Evolutionary conservation across 331 rosid genomes (phyloP), one percentile per base, ranked within the genome.

Genomic region (Rhamnella rubrinervis): DNA sequence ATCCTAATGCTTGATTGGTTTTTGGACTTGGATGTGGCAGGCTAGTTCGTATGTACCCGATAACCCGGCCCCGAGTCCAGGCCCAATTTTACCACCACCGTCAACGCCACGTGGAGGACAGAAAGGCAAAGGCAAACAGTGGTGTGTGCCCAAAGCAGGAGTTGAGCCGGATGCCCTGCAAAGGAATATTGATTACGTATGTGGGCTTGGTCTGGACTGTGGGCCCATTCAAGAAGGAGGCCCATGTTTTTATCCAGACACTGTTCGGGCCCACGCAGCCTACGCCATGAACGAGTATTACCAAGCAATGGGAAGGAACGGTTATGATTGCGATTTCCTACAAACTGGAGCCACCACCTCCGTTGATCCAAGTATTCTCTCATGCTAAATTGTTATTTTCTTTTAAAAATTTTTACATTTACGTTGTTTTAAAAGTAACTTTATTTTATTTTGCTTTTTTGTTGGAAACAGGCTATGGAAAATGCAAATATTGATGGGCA

Each of bases 201-300:
- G 85, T 73, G 86, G 84, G 65, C 52, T 81, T 60, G 87, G 89
- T 58, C 68, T 79, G 60, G 71, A 77, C 15, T 82, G 82, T 75
- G 80, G 84, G 41, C 85, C 85, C 1, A 80, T 80, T 4, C 80
- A 77, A 66, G 78, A 79, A 72, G 77, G 75, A 26, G 82, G 89
- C 28, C 60, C 66, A 11, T 82, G 85, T 55, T 85, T 70, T 41
- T 23, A 16, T 38, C 85, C 89, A 1, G 53, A 82, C 51, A 79
- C 86, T 1, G 67, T 85, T n/a, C 59, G 82, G n/a, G 85, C 80
- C 55, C 86, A 85, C 49, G 85, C 83, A 2, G 73, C 83, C 6
- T 78, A 60, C 63, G 84, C 86, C 64, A 85, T 79, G 84, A 82
- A 79, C 57, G 7, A 21, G 13, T 79, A 82, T 55, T 85, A 76